These are phyloP conservation scores for Strigomonas culicis DNA, from an alignment of 208 protist species.

Conservation along the genomic window DNA sequence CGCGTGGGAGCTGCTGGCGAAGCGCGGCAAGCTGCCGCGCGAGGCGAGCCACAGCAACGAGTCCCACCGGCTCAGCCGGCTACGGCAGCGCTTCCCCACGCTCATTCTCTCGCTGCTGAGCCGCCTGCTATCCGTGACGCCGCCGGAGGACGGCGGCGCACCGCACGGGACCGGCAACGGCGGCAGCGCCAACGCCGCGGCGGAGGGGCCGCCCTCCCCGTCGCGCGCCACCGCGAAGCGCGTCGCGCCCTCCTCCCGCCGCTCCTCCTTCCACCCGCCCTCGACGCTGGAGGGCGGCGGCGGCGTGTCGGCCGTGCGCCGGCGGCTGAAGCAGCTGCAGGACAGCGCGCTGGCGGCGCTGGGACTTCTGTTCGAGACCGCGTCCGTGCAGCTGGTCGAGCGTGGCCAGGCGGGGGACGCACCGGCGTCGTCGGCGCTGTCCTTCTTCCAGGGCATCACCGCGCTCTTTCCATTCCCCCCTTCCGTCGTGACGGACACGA, in stretches of 20 bases:
- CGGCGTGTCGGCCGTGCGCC: too few relatives aligned
- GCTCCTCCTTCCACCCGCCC: not conserved
- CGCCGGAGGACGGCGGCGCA: not conserved
- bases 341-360: not conserved
- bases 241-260: not conserved
- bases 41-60: conserved; percentile 10
- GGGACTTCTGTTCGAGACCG: not conserved
- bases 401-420: too few relatives aligned
- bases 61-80: not conserved
- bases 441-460: not conserved
- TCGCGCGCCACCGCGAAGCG: not conserved
- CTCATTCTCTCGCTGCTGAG: not conserved
- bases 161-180: not conserved
- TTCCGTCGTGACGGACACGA: not conserved
- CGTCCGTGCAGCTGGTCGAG: not conserved
- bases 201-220: not conserved
- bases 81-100: not conserved
- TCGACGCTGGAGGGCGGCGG: not conserved
- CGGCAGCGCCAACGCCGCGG: not conserved
- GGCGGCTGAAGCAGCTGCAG: not conserved
- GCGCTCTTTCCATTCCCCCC: not conserved
- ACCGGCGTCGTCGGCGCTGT: not conserved
- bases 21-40: not conserved
- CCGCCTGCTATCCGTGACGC: not conserved
- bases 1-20: not conserved